phyloP scores from a whole-genome alignment of 108 stramenopile species.

The Cylindrotheca closterium region DNA sequence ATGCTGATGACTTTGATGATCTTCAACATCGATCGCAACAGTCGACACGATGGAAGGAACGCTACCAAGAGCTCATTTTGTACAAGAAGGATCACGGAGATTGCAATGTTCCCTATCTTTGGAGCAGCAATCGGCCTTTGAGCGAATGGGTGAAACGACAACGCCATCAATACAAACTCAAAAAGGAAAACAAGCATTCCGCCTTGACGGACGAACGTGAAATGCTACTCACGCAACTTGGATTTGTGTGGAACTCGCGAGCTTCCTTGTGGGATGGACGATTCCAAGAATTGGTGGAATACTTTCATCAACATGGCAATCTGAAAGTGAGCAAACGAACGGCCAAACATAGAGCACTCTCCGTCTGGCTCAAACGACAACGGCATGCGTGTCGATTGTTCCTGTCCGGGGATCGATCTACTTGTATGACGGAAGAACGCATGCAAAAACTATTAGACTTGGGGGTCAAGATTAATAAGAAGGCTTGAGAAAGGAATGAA shows the following conservation, averaged over 20 bases:
- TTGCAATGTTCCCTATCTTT: conserved; percentile 35
- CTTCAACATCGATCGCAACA: background rate
- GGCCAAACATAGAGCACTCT: conserved; percentile 9
- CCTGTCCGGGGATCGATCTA: background rate
- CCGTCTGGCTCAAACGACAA: conserved; percentile 37
- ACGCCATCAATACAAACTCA: conserved; percentile 45
- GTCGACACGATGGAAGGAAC: conserved; percentile 6
- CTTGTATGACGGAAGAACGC: conserved; percentile 3
- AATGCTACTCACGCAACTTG: conserved; percentile 38
- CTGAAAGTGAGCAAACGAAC: conserved; percentile 21
- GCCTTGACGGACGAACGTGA: conserved; percentile 43
- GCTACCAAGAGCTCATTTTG: conserved; percentile 27
- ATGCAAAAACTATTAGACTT: conserved; percentile 1
- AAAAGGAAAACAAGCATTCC: conserved; percentile 19
- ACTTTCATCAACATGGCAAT: conserved; percentile 27
- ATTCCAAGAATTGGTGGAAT: conserved; percentile 26
- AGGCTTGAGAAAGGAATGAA: too few species aligned
- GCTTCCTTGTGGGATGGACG: conserved; percentile 11
- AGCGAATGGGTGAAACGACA: conserved; percentile 47
- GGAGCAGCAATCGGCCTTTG: conserved; percentile 14
- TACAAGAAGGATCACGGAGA: conserved; percentile 33
- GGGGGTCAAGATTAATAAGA: conserved; percentile 8
- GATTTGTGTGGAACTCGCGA: conserved; percentile 49
- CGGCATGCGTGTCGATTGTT: conserved; percentile 21
- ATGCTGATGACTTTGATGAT: background rate